Base-by-base conservation (phyloP, 1,284 basidiomycete species). In the Papiliotrema fonsecae region DNA sequence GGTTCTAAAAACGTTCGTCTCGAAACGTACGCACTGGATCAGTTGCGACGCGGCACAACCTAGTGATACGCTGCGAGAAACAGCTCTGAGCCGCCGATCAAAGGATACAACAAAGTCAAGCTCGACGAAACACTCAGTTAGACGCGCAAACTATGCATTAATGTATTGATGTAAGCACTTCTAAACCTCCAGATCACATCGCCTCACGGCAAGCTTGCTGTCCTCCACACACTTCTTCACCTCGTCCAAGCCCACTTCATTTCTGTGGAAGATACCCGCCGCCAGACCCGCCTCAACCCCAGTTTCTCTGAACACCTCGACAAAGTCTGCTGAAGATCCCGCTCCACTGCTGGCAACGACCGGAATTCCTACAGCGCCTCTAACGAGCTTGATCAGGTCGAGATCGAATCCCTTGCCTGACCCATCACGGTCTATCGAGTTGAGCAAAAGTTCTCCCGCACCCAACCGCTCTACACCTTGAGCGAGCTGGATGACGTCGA, bases 361-460 rank as follows among this genome's bases (percentile, higher is more conserved):
- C 0, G 96, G 96, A 54, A 98, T 94, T 36, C 78, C 78, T 19
- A 97, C 91, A 32, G 77, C 80, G 42, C 73, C 72, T 62, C 85
- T 85, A 46, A 98, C 85, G 50, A 93, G 77, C 24, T 79, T 76
- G 50, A 98, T 75, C 21, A 99, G 77, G 57, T 88, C 87, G 35
- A 87, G 74, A 75, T 99, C 96, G 67, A 97, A 99, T 11, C 96
- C 96, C 42, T 82, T 79, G 41, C 92, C 91, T 0, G 87, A 88
- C 3, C 96, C 96, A 67, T 99, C 96, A 53, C 91, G 81, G 74
- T 99, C 96, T 62, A 99, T 97, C 70, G 87, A 90, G 76, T 99
- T 99, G 52, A 99, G 78, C 47, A 99, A 74, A 51, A 98, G 83
- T 74, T 99, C 96, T 5, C 96, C 96, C 0, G 96, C 93, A 1